Conservation (phyloP, 2,329 filamentous ascomycete species). For the Aulographum hederae region DNA sequence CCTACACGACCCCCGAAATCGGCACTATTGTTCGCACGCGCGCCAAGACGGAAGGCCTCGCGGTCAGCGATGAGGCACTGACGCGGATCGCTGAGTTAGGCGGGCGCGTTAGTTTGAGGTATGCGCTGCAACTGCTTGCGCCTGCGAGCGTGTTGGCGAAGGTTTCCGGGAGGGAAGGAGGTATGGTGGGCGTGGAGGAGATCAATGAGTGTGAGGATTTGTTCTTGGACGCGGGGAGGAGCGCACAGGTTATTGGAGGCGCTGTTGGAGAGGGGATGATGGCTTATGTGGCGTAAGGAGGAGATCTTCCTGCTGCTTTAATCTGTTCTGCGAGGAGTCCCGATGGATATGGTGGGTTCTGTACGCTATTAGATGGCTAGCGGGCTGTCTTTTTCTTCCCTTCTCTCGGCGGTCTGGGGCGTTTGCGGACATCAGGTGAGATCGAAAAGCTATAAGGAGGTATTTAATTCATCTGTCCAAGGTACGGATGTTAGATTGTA, state of each 20-base stretch:
- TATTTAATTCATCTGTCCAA: too few species aligned
- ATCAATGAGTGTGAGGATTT: constrained; percentile 30
- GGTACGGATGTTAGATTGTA: too few species aligned
- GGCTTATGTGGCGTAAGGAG: too few species aligned
- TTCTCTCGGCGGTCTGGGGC: too few species aligned
- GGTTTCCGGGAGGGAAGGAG: constrained; percentile 32
- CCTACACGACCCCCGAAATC: constrained; percentile 78
- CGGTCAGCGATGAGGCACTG: constrained; percentile 64
- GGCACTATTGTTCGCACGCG: constrained; percentile 79
- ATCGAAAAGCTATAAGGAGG: too few species aligned
- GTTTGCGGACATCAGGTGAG: too few species aligned
- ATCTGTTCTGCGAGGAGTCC: too few species aligned
- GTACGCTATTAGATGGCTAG: too few species aligned
- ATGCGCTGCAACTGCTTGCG: constrained; percentile 80
- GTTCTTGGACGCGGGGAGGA: constrained; percentile 30
- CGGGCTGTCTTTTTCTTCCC: too few species aligned
- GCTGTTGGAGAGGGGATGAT: too few species aligned
- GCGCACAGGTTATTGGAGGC: constrained; percentile 16
- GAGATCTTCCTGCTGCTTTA: too few species aligned
- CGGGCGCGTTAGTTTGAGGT: constrained; percentile 74
- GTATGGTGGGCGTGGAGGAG: constrained; percentile 34
- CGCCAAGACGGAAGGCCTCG: constrained; percentile 62
- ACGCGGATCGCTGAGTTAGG: constrained; percentile 78
- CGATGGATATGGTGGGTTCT: too few species aligned
- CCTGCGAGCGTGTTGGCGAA: constrained; percentile 81